Evolutionary conservation across 2,329 filamentous ascomycete genomes (phyloP).

Genomic region (Malbranchea zuffiana): DNA sequence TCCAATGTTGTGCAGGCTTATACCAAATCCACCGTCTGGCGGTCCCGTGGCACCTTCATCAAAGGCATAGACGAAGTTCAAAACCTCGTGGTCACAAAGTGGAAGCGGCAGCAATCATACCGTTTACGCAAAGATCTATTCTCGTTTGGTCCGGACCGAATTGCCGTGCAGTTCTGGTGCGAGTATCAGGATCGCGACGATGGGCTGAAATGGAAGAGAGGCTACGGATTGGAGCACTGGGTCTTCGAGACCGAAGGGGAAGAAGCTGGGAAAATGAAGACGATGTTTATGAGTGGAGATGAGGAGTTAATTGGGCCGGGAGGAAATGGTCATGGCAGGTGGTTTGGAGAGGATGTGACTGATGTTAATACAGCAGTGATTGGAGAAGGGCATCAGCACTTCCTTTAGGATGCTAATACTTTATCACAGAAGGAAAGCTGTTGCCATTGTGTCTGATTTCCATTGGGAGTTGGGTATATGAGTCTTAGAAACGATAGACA

Average conservation of each 20-base stretch:
- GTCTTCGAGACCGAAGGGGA: conserved; percentile 33
- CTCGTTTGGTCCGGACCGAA: conserved; percentile 61
- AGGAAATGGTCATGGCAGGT: conserved; percentile 35
- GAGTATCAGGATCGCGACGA: conserved; percentile 60
- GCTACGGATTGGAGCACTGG: conserved; percentile 58
- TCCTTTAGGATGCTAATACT: too few relatives aligned
- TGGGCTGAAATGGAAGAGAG: conserved; percentile 65
- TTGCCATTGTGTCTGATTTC: background rate
- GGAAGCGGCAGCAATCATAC: conserved; percentile 61
- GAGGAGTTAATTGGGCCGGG: conserved; percentile 34
- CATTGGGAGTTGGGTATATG: too few relatives aligned
- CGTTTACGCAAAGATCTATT: conserved; percentile 74
- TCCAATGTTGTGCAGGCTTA: conserved; percentile 58
- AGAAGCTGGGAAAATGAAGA: conserved; percentile 36
- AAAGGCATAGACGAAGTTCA: conserved; percentile 57
- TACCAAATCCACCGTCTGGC: conserved; percentile 66
- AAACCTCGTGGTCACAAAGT: conserved; percentile 60
- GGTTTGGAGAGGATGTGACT: conserved; percentile 37
- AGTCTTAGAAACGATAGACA: too few relatives aligned
- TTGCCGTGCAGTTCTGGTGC: conserved; percentile 87
- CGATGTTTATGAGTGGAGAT: conserved; percentile 40
- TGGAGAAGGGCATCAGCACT: conserved; percentile 28
- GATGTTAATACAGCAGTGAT: conserved; percentile 20
- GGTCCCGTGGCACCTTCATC: conserved; percentile 63
- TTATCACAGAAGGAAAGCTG: background rate